Conservation (phyloP, 805 yeast species). For the Candida broadrunensis region DNA sequence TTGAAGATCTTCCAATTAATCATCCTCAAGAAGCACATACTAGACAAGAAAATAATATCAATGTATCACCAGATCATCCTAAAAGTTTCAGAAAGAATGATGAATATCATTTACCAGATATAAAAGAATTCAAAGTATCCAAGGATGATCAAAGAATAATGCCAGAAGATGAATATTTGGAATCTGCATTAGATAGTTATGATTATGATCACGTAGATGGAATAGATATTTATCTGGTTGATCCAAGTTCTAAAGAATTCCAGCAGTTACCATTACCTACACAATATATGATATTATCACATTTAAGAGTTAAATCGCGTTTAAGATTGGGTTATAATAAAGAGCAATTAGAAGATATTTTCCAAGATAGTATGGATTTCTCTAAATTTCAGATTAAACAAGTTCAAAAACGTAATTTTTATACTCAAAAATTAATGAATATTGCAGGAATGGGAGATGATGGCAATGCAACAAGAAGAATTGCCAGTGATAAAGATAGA, state of each 20-base stretch:
- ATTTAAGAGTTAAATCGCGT: slow-evolving; percentile 77
- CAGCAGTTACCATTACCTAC: slow-evolving; percentile 74
- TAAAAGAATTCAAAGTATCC: slow-evolving; percentile 52
- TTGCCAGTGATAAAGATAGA: slow-evolving; percentile 80
- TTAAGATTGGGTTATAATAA: slow-evolving; percentile 93
- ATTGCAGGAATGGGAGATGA: slow-evolving; percentile 74
- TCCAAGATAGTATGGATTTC: slow-evolving; percentile 85
- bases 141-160: slow-evolving; percentile 69
- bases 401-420: slow-evolving; percentile 87
- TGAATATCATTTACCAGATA: slow-evolving; percentile 81
- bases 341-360: slow-evolving; percentile 77
- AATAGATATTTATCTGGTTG: slow-evolving; percentile 67
- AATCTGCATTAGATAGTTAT: slow-evolving; percentile 39
- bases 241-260: slow-evolving; percentile 81
- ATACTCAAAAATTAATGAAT: slow-evolving; percentile 83
- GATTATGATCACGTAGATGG: slow-evolving; percentile 62
- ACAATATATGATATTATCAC: slow-evolving; percentile 84
- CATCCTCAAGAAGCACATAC: slow-evolving; percentile 1
- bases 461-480: slow-evolving; percentile 49
- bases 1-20: slow-evolving; percentile 16
- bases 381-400: slow-evolving; percentile 90
- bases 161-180: slow-evolving; percentile 68
- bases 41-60: not conserved
- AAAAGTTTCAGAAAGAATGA: slow-evolving; percentile 53
- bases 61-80: slow-evolving; percentile 1